These are phyloP conservation scores for Rhododendron kiyosumense DNA, from an alignment of 148 eudicot species.

Conservation along the genomic window DNA sequence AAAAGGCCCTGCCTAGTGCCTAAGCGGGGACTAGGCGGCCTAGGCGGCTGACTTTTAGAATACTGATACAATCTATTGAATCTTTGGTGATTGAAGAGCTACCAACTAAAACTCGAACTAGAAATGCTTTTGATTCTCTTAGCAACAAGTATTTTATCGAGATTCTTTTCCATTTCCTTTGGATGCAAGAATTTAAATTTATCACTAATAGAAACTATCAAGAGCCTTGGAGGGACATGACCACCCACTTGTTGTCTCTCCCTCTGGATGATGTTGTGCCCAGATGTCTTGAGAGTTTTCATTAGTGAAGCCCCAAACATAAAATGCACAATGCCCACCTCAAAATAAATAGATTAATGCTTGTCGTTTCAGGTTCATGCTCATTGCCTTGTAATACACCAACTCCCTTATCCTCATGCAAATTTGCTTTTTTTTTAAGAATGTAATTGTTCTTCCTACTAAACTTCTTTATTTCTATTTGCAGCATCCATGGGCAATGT, in stretches of 20 bases:
- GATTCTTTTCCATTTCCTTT: neutral
- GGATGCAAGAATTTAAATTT: neutral
- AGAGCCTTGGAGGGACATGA: neutral
- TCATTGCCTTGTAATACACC: neutral
- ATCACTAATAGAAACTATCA: neutral
- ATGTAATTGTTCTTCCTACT: neutral
- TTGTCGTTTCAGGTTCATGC: neutral
- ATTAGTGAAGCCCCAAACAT: neutral
- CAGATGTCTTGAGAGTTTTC: neutral
- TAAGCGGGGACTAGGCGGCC: too few relatives aligned
- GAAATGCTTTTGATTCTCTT: neutral
- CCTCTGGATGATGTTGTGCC: neutral
- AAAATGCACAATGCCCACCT: neutral
- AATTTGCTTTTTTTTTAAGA: neutral
- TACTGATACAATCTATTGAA: neutral
- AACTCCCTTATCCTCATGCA: too few relatives aligned
- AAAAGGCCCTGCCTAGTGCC: too few relatives aligned
- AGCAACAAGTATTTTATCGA: neutral
- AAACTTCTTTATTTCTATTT: neutral
- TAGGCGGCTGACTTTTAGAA: too few relatives aligned
- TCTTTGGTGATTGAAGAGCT: neutral
- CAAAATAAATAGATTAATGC: neutral
- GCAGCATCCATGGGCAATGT: slow-evolving; percentile 23
- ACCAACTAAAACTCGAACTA: neutral
- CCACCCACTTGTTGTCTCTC: neutral